Base-by-base conservation (phyloP, 495 filamentous ascomycete species). In the Amorphotheca resinae region DNA sequence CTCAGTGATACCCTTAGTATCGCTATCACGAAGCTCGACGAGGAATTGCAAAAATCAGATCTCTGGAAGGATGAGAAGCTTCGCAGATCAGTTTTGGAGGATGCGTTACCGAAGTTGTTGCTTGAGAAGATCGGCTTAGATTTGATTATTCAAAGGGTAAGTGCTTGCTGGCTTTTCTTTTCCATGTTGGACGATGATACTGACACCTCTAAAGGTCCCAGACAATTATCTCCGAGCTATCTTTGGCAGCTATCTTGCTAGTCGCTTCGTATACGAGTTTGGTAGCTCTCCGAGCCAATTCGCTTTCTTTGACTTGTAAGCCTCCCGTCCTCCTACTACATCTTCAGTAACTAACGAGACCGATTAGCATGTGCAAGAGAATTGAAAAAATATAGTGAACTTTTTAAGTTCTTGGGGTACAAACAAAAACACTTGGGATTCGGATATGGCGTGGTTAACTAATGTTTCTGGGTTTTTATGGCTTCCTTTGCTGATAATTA, bases 271-370 rank as follows among this genome's bases (percentile, higher is more conserved):
- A 22, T 98, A 98, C 61, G 73, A 91, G 59, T 86, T 84, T 60
- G 91, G 91, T 58, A 89, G 86, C 65, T 75, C 72, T 50, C 87
- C 91, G 3, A 89, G 80, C 68, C 93, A 95, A 57, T 95, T 98
- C 66, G 85, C 91, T 6, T 98, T 98, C 73, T 98, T 94, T 64
- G 83, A 93, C 53, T 98, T 96, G 87, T 94, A 70, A 76, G 83
- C 79, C 1, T 26, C 4, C 15, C 23, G n/a, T 18, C 6, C 20
- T 20, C 44, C 17, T 25, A 12, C 23, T 14, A n/a, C 2, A 22
- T 22, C 14, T 12, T 28, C 18, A n/a, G 12, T 28, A 23, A 38
- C 38, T 36, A 20, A 45, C 32, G 6, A 5, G 33, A 20, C 46
- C 5, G 5, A 5, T 11, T 28, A 75, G 71, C 56, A 76, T 76